Evolutionary conservation across 371 early-diverging fungal genomes (phyloP), one percentile per base, ranked within the genome.

Genomic region (Mortierella sp.): DNA sequence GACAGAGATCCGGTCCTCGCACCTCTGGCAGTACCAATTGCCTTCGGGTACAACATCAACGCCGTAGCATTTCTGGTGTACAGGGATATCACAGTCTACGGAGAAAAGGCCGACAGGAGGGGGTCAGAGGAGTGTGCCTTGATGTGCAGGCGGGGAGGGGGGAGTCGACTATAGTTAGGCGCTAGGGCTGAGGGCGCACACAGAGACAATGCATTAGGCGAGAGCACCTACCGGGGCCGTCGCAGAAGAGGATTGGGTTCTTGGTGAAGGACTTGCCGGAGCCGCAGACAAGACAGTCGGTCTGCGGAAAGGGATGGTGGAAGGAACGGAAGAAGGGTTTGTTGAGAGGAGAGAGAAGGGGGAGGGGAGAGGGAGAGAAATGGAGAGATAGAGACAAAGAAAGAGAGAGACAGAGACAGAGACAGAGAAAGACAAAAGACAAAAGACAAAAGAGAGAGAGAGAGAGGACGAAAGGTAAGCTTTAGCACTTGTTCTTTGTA

Each of bases 11-110:
- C 75, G 66, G 60, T 83, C 84, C 28, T 81, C 83, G 58, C 88
- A 88, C 47, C 87, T 56, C 29, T 88, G 83, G 60, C 88, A 88
- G 73, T 73, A 86, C 88, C 88, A 88, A 47, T 86, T 81, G 48
- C 80, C 86, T 26, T 83, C 79, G 1, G 88, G 88, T 5, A 88
- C 75, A 18, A 75, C 82, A 12, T 64, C 62, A 1, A 88, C 82
- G 21, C 84, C 83, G 60, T 88, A 88, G 51, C 88, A 88, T 1
- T 68, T 64, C 79, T 88, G 86, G 57, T 87, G 88, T 0, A 88
- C 86, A 18, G 88, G 87, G 51, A 88, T 81, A 62, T 87, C 82
- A 55, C 87, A 88, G 11, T 68, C 87, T 87, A 73, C 37, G 37
- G 37, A 37, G 9, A 37, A 21, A 9, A 37, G 37, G 9, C 37